A percentile compares a stretch with the other conserved stretches of the same genome.
These are phyloP conservation scores for Craterostigma plantagineum DNA, from an alignment of 257 asterid species.

Conservation along the genomic window DNA sequence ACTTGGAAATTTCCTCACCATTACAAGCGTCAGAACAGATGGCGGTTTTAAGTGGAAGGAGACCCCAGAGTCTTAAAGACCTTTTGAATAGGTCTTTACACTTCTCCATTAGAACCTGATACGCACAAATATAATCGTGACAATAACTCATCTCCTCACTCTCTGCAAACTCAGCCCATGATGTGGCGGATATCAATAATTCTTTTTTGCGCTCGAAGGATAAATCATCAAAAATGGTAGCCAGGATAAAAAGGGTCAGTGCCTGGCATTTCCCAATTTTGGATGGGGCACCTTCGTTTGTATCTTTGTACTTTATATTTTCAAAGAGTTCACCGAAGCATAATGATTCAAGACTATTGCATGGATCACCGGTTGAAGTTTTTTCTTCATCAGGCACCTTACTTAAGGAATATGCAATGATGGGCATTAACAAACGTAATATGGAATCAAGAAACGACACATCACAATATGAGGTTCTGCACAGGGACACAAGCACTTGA, in stretches of 20 bases:
- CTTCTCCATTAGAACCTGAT: constrained; percentile 62
- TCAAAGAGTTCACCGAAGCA: constrained; percentile 71
- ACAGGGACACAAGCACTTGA: constrained; percentile 62
- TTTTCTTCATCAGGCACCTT: constrained; percentile 54
- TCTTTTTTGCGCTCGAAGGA: constrained; percentile 44
- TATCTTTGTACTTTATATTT: constrained; percentile 19
- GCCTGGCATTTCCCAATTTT: constrained; percentile 42
- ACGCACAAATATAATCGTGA: constrained; percentile 71
- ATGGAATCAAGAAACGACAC: constrained; percentile 71
- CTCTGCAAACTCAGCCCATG: constrained; percentile 60
- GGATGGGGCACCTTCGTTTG: constrained; percentile 14
- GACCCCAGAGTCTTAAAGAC: constrained; percentile 37
- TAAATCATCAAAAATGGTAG: constrained; percentile 55
- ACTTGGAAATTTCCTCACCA: constrained; percentile 20
- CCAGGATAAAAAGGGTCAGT: constrained; percentile 53
- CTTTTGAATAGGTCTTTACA: constrained; percentile 41
- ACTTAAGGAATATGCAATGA: constrained; percentile 51
- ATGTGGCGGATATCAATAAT: constrained; percentile 29
- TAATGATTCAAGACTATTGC: constrained; percentile 56
- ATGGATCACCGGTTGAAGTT: constrained; percentile 27
- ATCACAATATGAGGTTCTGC: constrained; percentile 56
- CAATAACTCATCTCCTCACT: constrained; percentile 32
- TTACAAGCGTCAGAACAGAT: constrained; percentile 23
- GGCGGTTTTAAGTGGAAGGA: constrained; percentile 35
- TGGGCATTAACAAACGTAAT: constrained; percentile 55